Evolutionary conservation across 2,329 filamentous ascomycete species (phyloP).

Genomic region (Colletotrichum sublineola): DNA sequence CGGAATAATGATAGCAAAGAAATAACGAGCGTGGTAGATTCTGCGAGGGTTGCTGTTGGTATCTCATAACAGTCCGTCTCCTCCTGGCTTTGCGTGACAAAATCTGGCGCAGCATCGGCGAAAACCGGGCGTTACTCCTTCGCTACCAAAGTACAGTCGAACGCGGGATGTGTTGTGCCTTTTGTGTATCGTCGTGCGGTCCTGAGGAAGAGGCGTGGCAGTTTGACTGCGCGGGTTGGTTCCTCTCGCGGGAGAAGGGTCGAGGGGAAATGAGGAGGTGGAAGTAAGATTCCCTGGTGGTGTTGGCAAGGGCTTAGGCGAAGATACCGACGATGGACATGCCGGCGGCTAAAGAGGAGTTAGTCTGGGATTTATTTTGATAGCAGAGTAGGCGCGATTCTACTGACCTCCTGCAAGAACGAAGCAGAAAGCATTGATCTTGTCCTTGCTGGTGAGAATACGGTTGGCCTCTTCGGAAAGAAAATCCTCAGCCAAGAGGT

Average conservation of each 20-base stretch:
- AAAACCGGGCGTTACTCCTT: slow-evolving; percentile 31
- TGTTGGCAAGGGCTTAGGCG: slow-evolving; percentile 50
- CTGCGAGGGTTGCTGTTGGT: slow-evolving; percentile 25
- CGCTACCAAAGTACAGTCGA: slow-evolving; percentile 29
- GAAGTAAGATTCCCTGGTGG: background rate
- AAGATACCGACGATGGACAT: slow-evolving; percentile 64
- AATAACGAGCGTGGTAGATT: slow-evolving; percentile 41
- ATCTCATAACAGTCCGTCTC: slow-evolving; percentile 15
- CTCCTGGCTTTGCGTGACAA: slow-evolving; percentile 20
- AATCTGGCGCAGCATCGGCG: slow-evolving; percentile 27
- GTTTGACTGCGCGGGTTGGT: background rate
- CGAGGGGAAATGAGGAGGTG: background rate
- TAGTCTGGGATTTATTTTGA: background rate
- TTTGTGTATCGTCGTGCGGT: background rate
- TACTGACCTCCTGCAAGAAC: slow-evolving; percentile 65
- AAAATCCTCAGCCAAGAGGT: slow-evolving; percentile 75
- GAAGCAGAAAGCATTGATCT: slow-evolving; percentile 65
- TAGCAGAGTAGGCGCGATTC: background rate
- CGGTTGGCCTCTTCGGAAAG: slow-evolving; percentile 68
- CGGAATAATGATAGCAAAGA: slow-evolving; percentile 12
- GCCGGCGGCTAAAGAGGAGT: slow-evolving; percentile 52
- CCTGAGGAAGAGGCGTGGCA: background rate
- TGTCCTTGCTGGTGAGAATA: slow-evolving; percentile 65
- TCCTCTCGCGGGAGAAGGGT: slow-evolving; percentile 15
- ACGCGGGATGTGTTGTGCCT: background rate